A percentile compares a stretch with the other conserved stretches of the same genome.
Evolutionary conservation across 768 basidiomycete species (phyloP).

Genomic region (Brasilioporus rufonigricans): DNA sequence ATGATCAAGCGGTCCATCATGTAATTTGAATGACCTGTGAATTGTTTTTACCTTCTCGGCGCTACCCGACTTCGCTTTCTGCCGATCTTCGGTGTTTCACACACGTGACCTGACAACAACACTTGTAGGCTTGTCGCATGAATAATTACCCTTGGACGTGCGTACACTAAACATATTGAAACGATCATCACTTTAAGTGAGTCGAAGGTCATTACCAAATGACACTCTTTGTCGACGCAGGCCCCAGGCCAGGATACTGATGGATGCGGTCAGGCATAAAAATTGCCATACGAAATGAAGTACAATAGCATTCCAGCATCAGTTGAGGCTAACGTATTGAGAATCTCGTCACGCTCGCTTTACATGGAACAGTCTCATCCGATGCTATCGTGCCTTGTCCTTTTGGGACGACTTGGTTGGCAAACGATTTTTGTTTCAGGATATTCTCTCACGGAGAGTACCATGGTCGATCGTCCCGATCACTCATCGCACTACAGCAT

Average conservation of each 20-base stretch:
- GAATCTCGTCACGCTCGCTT: neutral
- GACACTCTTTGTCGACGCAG: too few species aligned
- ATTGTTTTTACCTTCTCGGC: neutral
- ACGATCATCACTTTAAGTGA: neutral
- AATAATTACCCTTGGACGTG: neutral
- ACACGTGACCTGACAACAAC: neutral
- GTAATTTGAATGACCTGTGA: neutral
- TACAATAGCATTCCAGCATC: neutral
- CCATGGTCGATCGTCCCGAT: neutral
- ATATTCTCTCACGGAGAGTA: neutral
- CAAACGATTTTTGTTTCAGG: neutral
- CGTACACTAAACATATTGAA: slow-evolving; percentile 2
- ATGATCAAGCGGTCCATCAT: neutral
- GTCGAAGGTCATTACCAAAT: neutral
- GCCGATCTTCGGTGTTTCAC: neutral
- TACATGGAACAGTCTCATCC: slow-evolving; percentile 4
- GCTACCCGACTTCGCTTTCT: neutral
- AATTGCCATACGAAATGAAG: neutral
- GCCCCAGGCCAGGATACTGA: neutral
- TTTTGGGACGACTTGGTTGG: neutral
- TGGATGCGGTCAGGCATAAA: neutral
- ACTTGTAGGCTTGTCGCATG: neutral
- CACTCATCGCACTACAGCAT: neutral
- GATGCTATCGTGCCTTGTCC: neutral
- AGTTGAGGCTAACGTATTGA: neutral